These are phyloP conservation scores for Stemphylium beticola DNA, from an alignment of 2,329 filamentous ascomycete species.

Conservation along the genomic window DNA sequence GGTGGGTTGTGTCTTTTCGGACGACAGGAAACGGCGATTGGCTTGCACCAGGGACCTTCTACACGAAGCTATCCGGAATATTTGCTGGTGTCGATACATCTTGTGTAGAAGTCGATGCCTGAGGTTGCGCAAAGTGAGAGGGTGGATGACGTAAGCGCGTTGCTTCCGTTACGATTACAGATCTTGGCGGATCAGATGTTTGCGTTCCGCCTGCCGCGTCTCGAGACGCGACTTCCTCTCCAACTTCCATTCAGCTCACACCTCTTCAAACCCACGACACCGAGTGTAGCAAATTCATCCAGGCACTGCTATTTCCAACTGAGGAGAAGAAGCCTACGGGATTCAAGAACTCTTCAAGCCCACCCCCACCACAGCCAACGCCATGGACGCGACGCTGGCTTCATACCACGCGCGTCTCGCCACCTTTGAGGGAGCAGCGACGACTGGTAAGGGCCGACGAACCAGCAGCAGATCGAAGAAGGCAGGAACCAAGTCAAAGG, in stretches of 20 bases:
- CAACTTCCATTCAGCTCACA: constrained; percentile 8
- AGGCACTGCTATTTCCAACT: background rate
- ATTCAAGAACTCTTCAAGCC: background rate
- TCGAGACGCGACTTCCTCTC: constrained; percentile 20
- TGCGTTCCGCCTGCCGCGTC: constrained; percentile 13
- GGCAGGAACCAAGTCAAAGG: constrained; percentile 39
- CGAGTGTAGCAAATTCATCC: background rate
- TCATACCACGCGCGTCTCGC: constrained; percentile 78
- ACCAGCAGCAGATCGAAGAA: constrained; percentile 70
- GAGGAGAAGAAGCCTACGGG: background rate
- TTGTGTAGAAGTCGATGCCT: constrained; percentile 30
- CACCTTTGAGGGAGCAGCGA: constrained; percentile 71
- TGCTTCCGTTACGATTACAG: background rate
- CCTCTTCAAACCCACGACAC: constrained; percentile 8
- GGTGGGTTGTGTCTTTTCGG: constrained; percentile 30
- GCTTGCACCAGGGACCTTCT: constrained; percentile 29
- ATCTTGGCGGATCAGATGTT: constrained; percentile 20
- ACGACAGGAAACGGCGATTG: constrained; percentile 35
- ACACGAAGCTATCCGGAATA: constrained; percentile 37
- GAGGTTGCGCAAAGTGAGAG: constrained; percentile 26
- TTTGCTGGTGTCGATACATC: constrained; percentile 43
- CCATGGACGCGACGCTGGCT: constrained; percentile 53
- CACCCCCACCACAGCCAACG: constrained; percentile 2
- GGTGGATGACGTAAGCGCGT: constrained; percentile 34
- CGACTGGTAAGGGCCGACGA: constrained; percentile 71